Evolutionary conservation across 345 rosid genomes (phyloP), one percentile per base, ranked within the genome.

Genomic region (Isatis tinctoria): DNA sequence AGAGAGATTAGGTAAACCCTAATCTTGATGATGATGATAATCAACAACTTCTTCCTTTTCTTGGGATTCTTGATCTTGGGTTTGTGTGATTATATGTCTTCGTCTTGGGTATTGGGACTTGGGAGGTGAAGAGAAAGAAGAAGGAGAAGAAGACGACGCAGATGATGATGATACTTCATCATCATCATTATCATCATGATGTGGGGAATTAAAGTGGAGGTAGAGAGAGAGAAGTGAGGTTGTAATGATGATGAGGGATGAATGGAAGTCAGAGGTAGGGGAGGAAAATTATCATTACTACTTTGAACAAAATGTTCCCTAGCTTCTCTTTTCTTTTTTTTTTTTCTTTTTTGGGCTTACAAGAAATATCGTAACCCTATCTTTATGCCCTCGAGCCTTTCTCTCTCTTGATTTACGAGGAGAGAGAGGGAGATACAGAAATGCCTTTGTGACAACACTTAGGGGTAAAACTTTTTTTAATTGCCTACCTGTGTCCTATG

Each of bases 171-270:
- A 67, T 43, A 13, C 14, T 48, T 39, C 49, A 68, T 37, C 51
- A 61, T 77, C 67, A 77, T 69, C 54, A 70, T 47, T 32, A 62
- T 37, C 79, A 76, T 76, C 60, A 76, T 76, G 69, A 76, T 76
- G 54, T 51, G 72, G 67, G 68, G 68, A 67, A 74, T 41, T 22
- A 76, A 76, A 76, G 79, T 35, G 74, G 22, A 61, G 64, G 62
- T 33, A 61, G 53, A 70, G 65, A 62, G 74, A 76, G 75, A 47
- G 71, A 36, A 28, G 76, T 77, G 76, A 70, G 72, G 80, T 65
- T 70, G 80, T 77, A 77, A 77, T 77, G 80, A 77, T 77, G 80
- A 70, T 69, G 75, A 52, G 71, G 49, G 60, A 56, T 36, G 76
- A 70, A 65, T 64, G 22, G 76, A 77, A 71, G 80, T 70, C 76